Conservation (phyloP, 176 grass and related monocot genomes). For the Ensete ventricosum region DNA sequence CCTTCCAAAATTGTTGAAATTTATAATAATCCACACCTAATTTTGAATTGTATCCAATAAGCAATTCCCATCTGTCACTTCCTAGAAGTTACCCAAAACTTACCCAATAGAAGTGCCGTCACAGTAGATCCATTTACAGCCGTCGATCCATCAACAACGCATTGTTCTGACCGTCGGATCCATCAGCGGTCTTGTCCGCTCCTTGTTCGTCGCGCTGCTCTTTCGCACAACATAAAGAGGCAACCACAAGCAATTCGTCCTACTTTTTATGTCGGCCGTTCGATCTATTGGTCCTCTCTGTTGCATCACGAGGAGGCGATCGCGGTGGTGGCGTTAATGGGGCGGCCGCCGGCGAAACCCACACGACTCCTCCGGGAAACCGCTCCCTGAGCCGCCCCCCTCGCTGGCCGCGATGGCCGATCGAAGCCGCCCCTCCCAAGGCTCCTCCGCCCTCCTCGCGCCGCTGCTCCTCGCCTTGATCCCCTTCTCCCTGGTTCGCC, state of each 20-base stretch:
- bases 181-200: background rate
- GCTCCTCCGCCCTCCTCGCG: background rate
- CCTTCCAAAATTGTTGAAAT: too few relatives aligned
- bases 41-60: too few relatives aligned
- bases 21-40: too few relatives aligned
- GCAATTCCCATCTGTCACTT: too few relatives aligned
- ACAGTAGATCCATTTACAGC: background rate
- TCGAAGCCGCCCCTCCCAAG: constrained; percentile 3
- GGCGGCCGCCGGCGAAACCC: background rate
- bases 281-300: background rate
- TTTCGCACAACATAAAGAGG: background rate
- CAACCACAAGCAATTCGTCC: background rate
- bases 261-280: background rate
- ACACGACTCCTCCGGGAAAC: background rate
- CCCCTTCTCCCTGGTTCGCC: constrained; percentile 21
- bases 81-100: too few relatives aligned
- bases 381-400: background rate
- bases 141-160: background rate
- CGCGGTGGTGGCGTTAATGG: background rate
- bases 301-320: background rate
- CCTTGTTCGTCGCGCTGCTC: background rate
- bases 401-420: background rate
- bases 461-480: constrained; percentile 24
- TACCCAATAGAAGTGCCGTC: too few relatives aligned
- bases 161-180: background rate